These are phyloP conservation scores for Pseudopyricularia javanii DNA, from an alignment of 2,329 filamentous ascomycete genomes.

Conservation along the genomic window DNA sequence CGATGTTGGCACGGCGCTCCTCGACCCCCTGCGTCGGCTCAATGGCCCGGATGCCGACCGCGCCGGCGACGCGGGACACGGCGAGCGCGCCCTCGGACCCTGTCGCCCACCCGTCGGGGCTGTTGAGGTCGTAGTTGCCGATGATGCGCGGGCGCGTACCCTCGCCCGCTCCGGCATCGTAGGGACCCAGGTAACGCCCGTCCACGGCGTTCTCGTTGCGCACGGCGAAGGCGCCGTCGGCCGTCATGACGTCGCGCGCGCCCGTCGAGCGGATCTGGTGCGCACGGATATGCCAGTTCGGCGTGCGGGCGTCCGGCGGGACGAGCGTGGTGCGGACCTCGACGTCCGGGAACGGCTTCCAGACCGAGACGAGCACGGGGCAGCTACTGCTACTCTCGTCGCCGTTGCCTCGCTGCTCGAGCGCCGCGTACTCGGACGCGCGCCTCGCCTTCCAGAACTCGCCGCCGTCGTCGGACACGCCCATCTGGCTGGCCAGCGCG, in stretches of 20 bases:
- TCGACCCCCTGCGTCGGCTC: slow-evolving; percentile 23
- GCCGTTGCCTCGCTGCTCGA: slow-evolving; percentile 37
- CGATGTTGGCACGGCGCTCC: slow-evolving; percentile 46
- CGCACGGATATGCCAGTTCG: slow-evolving; percentile 58
- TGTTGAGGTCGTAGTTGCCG: slow-evolving; percentile 46
- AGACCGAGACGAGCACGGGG: slow-evolving; percentile 54
- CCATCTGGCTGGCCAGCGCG: slow-evolving; percentile 63
- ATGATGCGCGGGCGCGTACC: slow-evolving; percentile 43
- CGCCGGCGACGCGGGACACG: slow-evolving; percentile 42
- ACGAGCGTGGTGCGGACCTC: slow-evolving; percentile 52
- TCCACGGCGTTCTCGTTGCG: slow-evolving; percentile 35
- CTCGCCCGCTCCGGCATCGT: slow-evolving; percentile 30
- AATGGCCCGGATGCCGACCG: slow-evolving; percentile 42
- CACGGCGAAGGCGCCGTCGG: slow-evolving; percentile 66
- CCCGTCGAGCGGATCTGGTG: slow-evolving; percentile 49
- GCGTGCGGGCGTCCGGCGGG: slow-evolving; percentile 42
- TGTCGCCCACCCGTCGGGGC: slow-evolving; percentile 33
- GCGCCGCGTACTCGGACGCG: slow-evolving; percentile 48
- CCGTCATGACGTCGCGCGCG: slow-evolving; percentile 49
- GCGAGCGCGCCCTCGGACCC: slow-evolving; percentile 42
- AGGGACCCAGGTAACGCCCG: slow-evolving; percentile 37
- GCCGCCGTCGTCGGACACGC: slow-evolving; percentile 63
- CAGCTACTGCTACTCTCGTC: background rate
- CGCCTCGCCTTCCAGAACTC: slow-evolving; percentile 71
- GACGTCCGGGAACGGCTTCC: slow-evolving; percentile 61